Evolutionary conservation across 306 rosid species (phyloP), one percentile per base, ranked within the genome.

Genomic region (Vigna angularis): DNA sequence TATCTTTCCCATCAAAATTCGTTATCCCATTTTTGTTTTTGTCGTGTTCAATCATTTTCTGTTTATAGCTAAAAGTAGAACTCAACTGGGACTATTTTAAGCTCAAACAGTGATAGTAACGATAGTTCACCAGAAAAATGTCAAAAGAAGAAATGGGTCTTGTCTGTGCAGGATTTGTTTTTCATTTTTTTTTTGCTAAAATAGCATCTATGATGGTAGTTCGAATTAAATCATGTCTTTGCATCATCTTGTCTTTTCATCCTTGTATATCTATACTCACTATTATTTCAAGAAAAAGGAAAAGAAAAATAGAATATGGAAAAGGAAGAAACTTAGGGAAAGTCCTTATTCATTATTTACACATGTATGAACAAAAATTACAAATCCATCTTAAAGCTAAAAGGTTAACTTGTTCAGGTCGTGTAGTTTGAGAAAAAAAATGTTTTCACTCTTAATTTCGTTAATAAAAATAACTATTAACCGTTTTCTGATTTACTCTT

Each of bases 131-230:
- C 24, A 67, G 73, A 20, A 45, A 20, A 67, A 22, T 42, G 8
- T 49, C 52, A 4, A 9, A 51, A 32, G 36, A 62, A 30, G 42
- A 32, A 44, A 17, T 48, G 20, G 42, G 20, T 14, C 42, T 30
- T 26, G 66, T 26, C 66, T 4, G 17, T 59, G 42, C 66, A 61
- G 30, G 44, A 61, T 13, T 68, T 4, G 0, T 4, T 32, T 68
- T 47, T 30, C 4, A 20, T 20, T 20, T 20, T 4, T 4, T 30
- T 3, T 15, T 57, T 48, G 15, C 20, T 69, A 26, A 26, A 47
- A 24, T 28, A 69, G 24, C 4, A 67, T 22, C 38, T 24, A 69
- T 66, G 32, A 66, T 68, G 73, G 24, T 68, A 42, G 36, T 66
- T 66, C 12, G 12, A 66, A 66, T 66, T 38, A 1, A 7, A 45